Conservation (phyloP, 2,329 filamentous ascomycete genomes). For the Aspergillus sp. region DNA sequence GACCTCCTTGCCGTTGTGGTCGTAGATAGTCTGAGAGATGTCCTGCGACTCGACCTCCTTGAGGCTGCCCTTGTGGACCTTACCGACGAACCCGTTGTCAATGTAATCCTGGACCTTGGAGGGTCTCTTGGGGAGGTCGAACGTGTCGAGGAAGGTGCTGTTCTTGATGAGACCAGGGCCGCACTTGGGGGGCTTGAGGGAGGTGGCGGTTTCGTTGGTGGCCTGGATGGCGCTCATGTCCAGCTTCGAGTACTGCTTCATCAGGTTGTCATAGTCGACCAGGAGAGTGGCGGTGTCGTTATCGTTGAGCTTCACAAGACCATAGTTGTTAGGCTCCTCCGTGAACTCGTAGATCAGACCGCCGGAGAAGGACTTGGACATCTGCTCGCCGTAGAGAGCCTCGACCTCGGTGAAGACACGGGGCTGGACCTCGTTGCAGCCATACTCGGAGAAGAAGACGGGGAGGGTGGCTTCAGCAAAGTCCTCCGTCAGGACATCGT, state of each 20-base stretch:
- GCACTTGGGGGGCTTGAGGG: constrained; percentile 63
- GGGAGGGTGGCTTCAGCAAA: constrained; percentile 59
- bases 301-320: constrained; percentile 60
- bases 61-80: constrained; percentile 60
- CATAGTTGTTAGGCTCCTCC: constrained; percentile 47
- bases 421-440: constrained; percentile 59
- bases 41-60: constrained; percentile 56
- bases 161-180: constrained; percentile 62
- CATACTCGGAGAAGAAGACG: constrained; percentile 67
- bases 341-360: constrained; percentile 54
- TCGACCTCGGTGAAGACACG: constrained; percentile 61
- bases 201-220: constrained; percentile 56
- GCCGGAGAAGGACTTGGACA: constrained; percentile 58
- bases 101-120: constrained; percentile 69
- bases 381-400: constrained; percentile 58
- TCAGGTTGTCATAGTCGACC: constrained; percentile 69
- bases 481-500: constrained; percentile 56
- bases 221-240: constrained; percentile 67
- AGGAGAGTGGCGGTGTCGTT: constrained; percentile 59
- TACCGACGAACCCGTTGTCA: constrained; percentile 67
- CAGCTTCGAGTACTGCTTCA: constrained; percentile 70
- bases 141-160: constrained; percentile 69
- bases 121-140: constrained; percentile 69
- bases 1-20: constrained; percentile 56
- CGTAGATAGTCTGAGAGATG: constrained; percentile 58